Base-by-base conservation (phyloP, 108 stramenopile genomes). In the Skeletonema costatum region DNA sequence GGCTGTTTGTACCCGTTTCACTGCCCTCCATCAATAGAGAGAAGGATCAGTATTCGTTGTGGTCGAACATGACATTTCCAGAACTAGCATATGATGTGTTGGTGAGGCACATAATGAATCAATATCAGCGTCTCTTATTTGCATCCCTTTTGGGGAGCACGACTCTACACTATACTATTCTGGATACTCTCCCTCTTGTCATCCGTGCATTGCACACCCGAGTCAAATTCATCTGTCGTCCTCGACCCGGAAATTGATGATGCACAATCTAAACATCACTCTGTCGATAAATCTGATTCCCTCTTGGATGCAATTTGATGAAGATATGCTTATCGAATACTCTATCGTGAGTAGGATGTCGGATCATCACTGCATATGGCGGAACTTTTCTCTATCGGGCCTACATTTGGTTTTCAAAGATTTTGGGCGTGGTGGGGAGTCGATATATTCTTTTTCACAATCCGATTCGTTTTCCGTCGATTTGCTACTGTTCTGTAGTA, bases 331-430 rank as follows among this genome's bases (percentile, higher is more conserved):
- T n/a, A n/a, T n/a, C n/a, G n/a, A 85, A 66, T 73, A 74, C 36
- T n/a, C 88, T 88, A 46, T 76, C 82, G 2, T n/a, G n/a, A n/a
- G n/a, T n/a, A 82, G 74, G 13, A 82, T 80, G 66, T 60, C 82
- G 60, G 74, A 19, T 51, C 50, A 11, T 58, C 68, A 17, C 51
- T 83, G 48, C 89, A 77, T 66, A 72, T 97, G 17, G 88, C 88
- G 16, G 97, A 97, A 81, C 71, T 97, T 56, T 97, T 95, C n/a
- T n/a, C n/a, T n/a, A n/a, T 76, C 94, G 97, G 97, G 29, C 94
- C 97, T 14, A 95, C 97, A 2, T 85, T 87, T 81, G 95, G 95
- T 75, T 75, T 97, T 97, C 85, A 97, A 97, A 81, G 97, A 97
- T 76, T 71, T 97, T 32, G 95, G 97, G 75, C 80, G n/a, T n/a